These are phyloP conservation scores for Emydomyces testavorans DNA, from an alignment of 2,329 filamentous ascomycete genomes.

Conservation along the genomic window DNA sequence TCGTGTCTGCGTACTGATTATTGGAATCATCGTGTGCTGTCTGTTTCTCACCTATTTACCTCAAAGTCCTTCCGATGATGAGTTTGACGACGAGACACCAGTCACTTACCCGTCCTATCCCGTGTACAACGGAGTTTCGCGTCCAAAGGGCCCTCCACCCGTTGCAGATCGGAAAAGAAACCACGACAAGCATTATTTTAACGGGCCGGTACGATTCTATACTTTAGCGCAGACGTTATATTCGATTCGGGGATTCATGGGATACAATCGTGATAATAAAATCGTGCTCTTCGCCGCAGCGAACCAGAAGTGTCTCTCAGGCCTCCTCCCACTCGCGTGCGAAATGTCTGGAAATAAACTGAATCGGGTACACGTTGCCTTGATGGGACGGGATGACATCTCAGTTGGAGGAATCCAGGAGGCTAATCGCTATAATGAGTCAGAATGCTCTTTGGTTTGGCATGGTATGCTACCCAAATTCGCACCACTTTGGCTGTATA, in stretches of 20 bases:
- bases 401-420: conserved; percentile 56
- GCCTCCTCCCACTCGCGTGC: conserved; percentile 70
- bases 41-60: conserved; percentile 42
- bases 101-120: neutral
- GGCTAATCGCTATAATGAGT: conserved; percentile 65
- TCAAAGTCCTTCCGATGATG: conserved; percentile 9
- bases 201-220: conserved; percentile 59
- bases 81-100: neutral
- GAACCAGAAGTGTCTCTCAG: conserved; percentile 59
- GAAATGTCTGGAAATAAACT: conserved; percentile 61
- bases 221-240: conserved; percentile 54
- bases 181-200: conserved; percentile 42
- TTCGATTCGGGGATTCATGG: conserved; percentile 44
- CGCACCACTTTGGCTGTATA: conserved; percentile 20
- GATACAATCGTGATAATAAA: conserved; percentile 44
- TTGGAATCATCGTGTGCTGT: conserved; percentile 46
- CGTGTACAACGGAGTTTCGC: conserved; percentile 1
- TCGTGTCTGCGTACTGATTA: conserved; percentile 40
- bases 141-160: conserved; percentile 13
- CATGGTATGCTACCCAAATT: conserved; percentile 41
- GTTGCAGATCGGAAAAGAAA: conserved; percentile 17
- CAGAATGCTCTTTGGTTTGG: conserved; percentile 53
- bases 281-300: conserved; percentile 73
- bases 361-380: conserved; percentile 68
- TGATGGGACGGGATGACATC: conserved; percentile 64